Evolutionary conservation across 768 basidiomycete species (phyloP), one percentile per base, ranked within the genome.

Genomic region (Clavaria fumosa): DNA sequence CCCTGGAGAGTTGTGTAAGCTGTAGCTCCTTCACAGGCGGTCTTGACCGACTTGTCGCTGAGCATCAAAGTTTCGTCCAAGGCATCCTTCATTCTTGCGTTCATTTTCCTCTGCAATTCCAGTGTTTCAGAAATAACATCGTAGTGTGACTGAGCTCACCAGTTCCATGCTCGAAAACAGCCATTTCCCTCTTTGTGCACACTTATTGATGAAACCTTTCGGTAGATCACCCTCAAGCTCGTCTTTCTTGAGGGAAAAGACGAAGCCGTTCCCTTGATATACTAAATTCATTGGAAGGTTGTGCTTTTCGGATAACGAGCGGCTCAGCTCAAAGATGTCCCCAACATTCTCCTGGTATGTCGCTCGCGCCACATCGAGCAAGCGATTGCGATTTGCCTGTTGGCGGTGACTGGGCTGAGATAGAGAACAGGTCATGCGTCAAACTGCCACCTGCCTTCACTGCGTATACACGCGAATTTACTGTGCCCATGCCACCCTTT

Each of bases 291-390:
- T 50, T 0, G 81, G 78, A 2, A 90, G 57, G 3, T 64, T 63
- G 45, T 84, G 69, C 42, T 70, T 60, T 42, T 81, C 72, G 0
- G 72, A 61, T 10, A 88, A 57, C 0, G 58, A 59, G 11, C 62
- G 60, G 42, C 71, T 72, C 23, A 89, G 60, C 37, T 76, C 67
- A 44, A 76, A 75, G 37, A 95, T 86, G 50, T 99, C 93, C 11
- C 74, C 70, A 31, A 93, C 68, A 46, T 93, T 93, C 54, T 99
- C 91, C 47, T 80, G 85, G 61, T 79, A 96, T 0, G 91, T 91
- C 53, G 88, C 88, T 2, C 95, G 71, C 2, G 93, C 95, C 5
- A 97, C 88, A 45, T 97, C 93, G 21, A 99, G 75, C 7, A 93
- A 64, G 20, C 73, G 72, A 46, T 88, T 84, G 49, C 67, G 70